Percentiles rank a stretch among this genome's conserved stretches.
These are phyloP conservation scores for Candida frijolesensis DNA, from an alignment of 1,139 yeast species.

Conservation along the genomic window DNA sequence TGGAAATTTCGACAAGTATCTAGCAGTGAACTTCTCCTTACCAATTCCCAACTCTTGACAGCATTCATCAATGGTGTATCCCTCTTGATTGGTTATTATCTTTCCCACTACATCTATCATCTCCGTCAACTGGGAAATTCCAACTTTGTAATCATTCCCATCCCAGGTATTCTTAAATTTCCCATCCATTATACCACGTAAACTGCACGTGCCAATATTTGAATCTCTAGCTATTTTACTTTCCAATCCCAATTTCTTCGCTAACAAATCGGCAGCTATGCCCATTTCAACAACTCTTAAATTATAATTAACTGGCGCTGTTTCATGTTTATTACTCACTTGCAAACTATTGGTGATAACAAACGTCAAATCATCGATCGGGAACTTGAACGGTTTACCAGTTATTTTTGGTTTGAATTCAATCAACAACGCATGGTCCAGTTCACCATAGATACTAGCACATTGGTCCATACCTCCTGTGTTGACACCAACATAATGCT, in stretches of 20 bases:
- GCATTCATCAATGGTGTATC: constrained; percentile 54
- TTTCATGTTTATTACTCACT: constrained; percentile 65
- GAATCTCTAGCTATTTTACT: constrained; percentile 48
- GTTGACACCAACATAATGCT: constrained; percentile 73
- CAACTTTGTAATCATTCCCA: constrained; percentile 47
- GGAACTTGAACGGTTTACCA: constrained; percentile 61
- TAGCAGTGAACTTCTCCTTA: constrained; percentile 42
- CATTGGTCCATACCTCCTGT: constrained; percentile 83
- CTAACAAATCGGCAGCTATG: constrained; percentile 61
- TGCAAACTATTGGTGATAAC: constrained; percentile 67
- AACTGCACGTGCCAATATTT: constrained; percentile 51
- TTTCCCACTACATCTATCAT: constrained; percentile 47
- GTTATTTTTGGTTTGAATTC: constrained; percentile 61
- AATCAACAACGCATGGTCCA: constrained; percentile 59
- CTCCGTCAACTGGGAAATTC: constrained; percentile 39
- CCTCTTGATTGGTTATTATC: constrained; percentile 23
- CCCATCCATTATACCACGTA: constrained; percentile 64
- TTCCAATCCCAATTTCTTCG: constrained; percentile 45
- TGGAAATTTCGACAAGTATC: constrained; percentile 55
- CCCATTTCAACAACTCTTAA: constrained; percentile 72
- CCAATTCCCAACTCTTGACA: constrained; percentile 47
- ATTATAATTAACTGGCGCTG: constrained; percentile 71
- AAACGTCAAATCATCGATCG: constrained; percentile 51
- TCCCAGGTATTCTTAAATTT: constrained; percentile 48
- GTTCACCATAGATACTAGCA: constrained; percentile 70